Percentiles rank a stretch among this genome's conserved stretches.
Evolutionary conservation across 208 protist genomes (phyloP).

Genomic region (Entamoeba moshkovskii): DNA sequence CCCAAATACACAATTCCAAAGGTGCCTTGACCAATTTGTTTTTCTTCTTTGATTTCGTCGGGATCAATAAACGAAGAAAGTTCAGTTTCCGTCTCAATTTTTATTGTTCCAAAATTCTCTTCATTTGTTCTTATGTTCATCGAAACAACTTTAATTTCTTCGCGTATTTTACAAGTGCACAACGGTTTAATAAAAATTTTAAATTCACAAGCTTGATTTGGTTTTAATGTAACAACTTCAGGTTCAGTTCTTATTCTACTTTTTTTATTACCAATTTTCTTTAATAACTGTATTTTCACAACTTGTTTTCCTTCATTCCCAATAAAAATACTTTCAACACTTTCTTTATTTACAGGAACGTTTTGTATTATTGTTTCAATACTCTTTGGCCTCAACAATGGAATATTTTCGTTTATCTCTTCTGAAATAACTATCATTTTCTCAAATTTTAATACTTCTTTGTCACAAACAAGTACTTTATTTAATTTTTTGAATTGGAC

Average conservation of each 20-base stretch:
- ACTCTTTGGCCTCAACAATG: no score
- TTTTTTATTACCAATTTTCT: neutral
- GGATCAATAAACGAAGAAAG: neutral
- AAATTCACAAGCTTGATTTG: neutral
- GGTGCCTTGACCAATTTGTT: neutral
- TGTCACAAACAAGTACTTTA: no score
- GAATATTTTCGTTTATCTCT: no score
- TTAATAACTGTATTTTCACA: neutral
- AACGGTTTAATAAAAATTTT: neutral
- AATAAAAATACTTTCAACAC: neutral
- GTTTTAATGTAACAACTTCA: neutral
- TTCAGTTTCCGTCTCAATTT: neutral
- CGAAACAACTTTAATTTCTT: neutral
- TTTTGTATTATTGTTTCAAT: no score
- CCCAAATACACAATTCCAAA: neutral
- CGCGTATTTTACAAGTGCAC: neutral
- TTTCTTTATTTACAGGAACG: neutral
- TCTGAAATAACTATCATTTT: no score
- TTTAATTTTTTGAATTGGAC: no score
- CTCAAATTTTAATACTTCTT: no score
- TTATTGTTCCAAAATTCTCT: neutral
- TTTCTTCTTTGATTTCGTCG: neutral
- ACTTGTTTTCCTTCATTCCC: neutral
- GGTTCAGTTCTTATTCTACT: neutral
- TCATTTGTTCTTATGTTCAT: neutral